Conservation (phyloP, 495 filamentous ascomycete species). For the Umbilicaria muhlenbergii region DNA sequence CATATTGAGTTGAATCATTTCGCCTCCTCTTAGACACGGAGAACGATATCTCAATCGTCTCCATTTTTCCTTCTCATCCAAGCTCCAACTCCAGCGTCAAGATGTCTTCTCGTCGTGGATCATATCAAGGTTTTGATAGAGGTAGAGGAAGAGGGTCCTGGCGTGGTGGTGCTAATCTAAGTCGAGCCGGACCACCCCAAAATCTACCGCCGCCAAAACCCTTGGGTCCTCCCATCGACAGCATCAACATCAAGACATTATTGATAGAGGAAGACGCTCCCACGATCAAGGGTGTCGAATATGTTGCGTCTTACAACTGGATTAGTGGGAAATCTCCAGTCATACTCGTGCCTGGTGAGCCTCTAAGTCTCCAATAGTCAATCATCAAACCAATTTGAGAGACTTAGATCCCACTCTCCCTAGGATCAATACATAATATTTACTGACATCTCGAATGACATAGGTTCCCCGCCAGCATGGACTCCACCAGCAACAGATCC, state of each 20-base stretch:
- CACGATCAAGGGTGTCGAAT: conserved; percentile 13
- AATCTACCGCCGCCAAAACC: conserved; percentile 1
- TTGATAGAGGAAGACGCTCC: not conserved
- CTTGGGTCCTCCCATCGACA: conserved; percentile 5
- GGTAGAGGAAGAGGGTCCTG: not conserved
- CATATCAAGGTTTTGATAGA: not conserved
- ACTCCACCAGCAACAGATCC: conserved; percentile 26
- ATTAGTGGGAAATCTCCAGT: conserved; percentile 19
- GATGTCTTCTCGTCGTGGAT: not conserved
- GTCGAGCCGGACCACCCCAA: not conserved
- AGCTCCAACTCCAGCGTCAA: no score
- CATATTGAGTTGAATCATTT: no score
- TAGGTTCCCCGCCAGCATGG: conserved; percentile 41
- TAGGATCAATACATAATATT: conserved; percentile 7
- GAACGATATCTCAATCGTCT: no score
- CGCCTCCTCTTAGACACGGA: no score
- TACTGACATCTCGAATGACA: conserved; percentile 2
- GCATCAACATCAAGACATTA: conserved; percentile 3
- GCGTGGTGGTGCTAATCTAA: not conserved
- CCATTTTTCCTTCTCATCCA: no score
- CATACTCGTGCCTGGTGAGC: conserved; percentile 38
- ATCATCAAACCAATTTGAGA: no score
- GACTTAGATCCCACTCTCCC: not conserved
- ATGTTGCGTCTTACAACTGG: conserved; percentile 41
- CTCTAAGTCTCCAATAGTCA: not conserved